Percentiles rank a stretch among this genome's conserved stretches.
These are phyloP conservation scores for Erigeron canadensis DNA, from an alignment of 129 eudicot species.

Conservation along the genomic window DNA sequence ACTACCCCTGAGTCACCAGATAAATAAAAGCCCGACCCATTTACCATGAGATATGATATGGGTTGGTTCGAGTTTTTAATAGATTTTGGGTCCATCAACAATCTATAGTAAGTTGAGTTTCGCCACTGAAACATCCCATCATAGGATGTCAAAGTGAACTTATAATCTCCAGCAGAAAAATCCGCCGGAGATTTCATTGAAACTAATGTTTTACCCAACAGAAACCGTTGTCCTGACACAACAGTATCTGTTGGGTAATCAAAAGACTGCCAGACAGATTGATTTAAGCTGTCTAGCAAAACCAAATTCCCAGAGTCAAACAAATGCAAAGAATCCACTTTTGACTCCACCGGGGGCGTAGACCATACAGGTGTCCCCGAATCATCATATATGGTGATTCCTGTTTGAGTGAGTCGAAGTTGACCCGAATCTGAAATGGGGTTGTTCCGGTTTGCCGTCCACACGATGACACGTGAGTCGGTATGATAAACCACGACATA, in stretches of 20 bases:
- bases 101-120: constrained; percentile 45
- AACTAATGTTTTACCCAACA: constrained; percentile 28
- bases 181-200: constrained; percentile 37
- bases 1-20: constrained; percentile 41
- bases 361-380: constrained; percentile 58
- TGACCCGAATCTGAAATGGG: constrained; percentile 53
- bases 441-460: constrained; percentile 72
- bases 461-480: constrained; percentile 46
- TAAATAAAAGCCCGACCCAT: constrained; percentile 61
- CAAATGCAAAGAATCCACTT: constrained; percentile 40
- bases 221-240: constrained; percentile 61
- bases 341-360: constrained; percentile 40
- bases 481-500: constrained; percentile 61
- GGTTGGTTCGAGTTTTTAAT: constrained; percentile 41
- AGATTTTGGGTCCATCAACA: constrained; percentile 57
- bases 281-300: constrained; percentile 42
- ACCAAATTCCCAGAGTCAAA: constrained; percentile 63
- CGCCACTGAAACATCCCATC: constrained; percentile 60
- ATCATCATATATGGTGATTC: constrained; percentile 40
- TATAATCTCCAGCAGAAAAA: constrained; percentile 43
- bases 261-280: constrained; percentile 67
- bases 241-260: constrained; percentile 63
- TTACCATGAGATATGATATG: constrained; percentile 47
- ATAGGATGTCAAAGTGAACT: constrained; percentile 35
- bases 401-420: constrained; percentile 41